Percentiles rank a stretch among this genome's conserved stretches.
Conservation (phyloP, 2,329 filamentous ascomycete genomes). For the Gaeumannomyces tritici region DNA sequence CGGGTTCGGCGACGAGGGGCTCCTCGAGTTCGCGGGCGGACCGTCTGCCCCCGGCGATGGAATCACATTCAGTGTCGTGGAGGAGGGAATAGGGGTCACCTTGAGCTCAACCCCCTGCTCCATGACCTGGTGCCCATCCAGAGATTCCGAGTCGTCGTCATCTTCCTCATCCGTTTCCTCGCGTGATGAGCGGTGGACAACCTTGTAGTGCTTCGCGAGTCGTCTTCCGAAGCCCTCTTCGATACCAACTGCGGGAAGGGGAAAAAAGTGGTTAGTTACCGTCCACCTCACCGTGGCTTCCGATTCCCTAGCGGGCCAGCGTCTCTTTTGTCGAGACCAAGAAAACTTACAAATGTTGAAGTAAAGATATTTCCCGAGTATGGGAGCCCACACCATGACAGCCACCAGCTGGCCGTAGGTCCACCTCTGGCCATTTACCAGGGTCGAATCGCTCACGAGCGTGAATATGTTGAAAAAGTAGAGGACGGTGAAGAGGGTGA, state of each 20-base stretch:
- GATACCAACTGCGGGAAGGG: not conserved
- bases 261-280: not conserved
- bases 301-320: not conserved
- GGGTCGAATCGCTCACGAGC: slow-evolving; percentile 7
- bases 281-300: not conserved
- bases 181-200: not conserved
- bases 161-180: not conserved
- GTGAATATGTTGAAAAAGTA: slow-evolving; percentile 9
- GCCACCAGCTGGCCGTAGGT: slow-evolving; percentile 17
- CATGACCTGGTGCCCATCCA: not conserved
- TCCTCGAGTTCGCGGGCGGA: not conserved
- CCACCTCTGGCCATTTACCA: slow-evolving; percentile 9
- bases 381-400: slow-evolving; percentile 15
- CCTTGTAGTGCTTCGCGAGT: slow-evolving; percentile 3
- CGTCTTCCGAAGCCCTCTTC: slow-evolving; percentile 2
- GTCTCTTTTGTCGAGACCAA: not conserved
- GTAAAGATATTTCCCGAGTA: slow-evolving; percentile 12
- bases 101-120: slow-evolving; percentile 3
- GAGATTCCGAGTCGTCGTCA: not conserved
- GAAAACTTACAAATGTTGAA: slow-evolving; percentile 12
- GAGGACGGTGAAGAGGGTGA: slow-evolving; percentile 7
- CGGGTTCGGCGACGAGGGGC: not conserved
- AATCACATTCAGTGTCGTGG: not conserved
- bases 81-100: not conserved
- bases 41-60: not conserved